Evolutionary conservation across 1,284 basidiomycete genomes (phyloP).

Genomic region (Inonotus hispidus): DNA sequence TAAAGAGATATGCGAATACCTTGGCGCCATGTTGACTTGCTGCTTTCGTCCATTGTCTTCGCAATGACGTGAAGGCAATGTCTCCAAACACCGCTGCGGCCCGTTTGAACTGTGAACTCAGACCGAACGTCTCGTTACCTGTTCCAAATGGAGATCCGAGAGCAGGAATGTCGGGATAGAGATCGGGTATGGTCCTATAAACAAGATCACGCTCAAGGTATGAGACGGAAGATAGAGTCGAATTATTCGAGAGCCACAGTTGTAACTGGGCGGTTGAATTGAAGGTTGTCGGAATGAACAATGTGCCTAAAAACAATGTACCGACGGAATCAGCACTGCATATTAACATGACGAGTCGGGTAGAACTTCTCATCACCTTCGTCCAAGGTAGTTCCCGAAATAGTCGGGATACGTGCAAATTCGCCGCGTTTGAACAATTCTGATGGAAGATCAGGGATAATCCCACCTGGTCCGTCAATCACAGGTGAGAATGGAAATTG

Average conservation of each 20-base stretch:
- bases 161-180: conserved; percentile 45
- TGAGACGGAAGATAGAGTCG: conserved; percentile 30
- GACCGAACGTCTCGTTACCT: conserved; percentile 45
- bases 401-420: conserved; percentile 41
- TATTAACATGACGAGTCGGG: neutral
- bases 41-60: conserved; percentile 37
- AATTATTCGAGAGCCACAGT: conserved; percentile 26
- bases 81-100: conserved; percentile 40
- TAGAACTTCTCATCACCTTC: conserved; percentile 33
- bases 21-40: conserved; percentile 35
- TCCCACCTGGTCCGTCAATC: conserved; percentile 37
- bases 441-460: conserved; percentile 40
- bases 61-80: conserved; percentile 35
- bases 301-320: conserved; percentile 31
- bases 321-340: neutral
- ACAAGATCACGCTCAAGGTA: conserved; percentile 24
- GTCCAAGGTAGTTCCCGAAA: conserved; percentile 44
- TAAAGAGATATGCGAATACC: conserved; percentile 44
- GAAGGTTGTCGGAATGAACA: conserved; percentile 30
- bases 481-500: conserved; percentile 36
- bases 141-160: conserved; percentile 46
- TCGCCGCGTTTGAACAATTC: conserved; percentile 29
- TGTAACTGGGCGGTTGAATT: conserved; percentile 29
- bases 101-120: conserved; percentile 39
- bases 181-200: conserved; percentile 31